Percentiles rank a stretch among this genome's conserved stretches.
These are phyloP conservation scores for Trichoderma endophyticum DNA, from an alignment of 2,329 filamentous ascomycete genomes.

Conservation along the genomic window DNA sequence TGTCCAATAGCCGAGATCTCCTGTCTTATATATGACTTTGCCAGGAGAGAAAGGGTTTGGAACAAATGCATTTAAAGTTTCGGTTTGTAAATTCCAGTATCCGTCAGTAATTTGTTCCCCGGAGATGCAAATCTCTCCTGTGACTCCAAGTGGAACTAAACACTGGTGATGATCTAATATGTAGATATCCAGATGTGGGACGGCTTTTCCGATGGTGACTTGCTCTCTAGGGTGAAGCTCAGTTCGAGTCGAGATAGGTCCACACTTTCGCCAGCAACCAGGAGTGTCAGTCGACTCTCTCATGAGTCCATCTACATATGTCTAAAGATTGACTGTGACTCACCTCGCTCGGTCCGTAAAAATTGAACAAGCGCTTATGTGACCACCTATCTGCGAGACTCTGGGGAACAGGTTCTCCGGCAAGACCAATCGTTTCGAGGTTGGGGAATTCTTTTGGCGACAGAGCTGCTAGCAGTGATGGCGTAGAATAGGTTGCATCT, in stretches of 20 bases:
- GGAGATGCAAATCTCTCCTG: background rate
- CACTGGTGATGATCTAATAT: background rate
- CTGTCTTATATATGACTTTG: background rate
- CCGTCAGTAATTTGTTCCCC: background rate
- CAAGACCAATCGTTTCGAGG: background rate
- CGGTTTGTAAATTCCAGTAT: background rate
- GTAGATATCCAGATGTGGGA: background rate
- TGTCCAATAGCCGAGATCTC: background rate
- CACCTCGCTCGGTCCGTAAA: conserved; percentile 5
- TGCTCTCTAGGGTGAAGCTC: background rate
- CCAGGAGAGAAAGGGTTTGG: background rate
- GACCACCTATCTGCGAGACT: conserved; percentile 3
- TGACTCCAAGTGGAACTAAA: background rate
- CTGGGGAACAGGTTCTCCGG: background rate
- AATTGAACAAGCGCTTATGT: background rate
- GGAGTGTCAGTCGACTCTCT: background rate
- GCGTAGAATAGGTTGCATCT: background rate
- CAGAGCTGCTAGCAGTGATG: background rate
- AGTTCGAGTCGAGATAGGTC: background rate
- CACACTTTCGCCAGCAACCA: background rate
- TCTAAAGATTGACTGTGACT: background rate
- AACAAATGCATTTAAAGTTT: background rate
- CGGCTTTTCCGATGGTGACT: background rate
- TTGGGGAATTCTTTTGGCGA: background rate
- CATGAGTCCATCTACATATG: background rate